A percentile compares a stretch with the other conserved stretches of the same genome.
Conservation (phyloP, 306 rosid genomes). For the Calophaca sinica region DNA sequence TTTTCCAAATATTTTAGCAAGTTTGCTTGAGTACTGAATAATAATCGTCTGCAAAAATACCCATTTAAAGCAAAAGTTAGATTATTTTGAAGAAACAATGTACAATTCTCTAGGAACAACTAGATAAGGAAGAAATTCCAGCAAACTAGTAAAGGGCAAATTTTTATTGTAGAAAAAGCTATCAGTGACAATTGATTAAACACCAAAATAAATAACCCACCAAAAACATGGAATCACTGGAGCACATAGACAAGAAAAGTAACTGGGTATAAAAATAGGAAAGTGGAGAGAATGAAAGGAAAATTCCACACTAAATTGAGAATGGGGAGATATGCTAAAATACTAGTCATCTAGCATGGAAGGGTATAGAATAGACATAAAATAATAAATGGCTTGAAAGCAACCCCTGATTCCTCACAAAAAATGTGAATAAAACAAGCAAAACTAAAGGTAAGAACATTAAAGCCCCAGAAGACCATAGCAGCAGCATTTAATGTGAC, state of each 20-base stretch:
- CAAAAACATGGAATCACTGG: slow-evolving; percentile 52
- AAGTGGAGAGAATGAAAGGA: slow-evolving; percentile 41
- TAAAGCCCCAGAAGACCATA: slow-evolving; percentile 53
- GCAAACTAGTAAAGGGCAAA: slow-evolving; percentile 5
- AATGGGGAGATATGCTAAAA: slow-evolving; percentile 37
- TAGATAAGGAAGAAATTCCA: slow-evolving; percentile 17
- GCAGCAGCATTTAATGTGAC: slow-evolving; percentile 63
- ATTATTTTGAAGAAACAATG: neutral
- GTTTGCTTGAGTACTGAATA: slow-evolving; percentile 69
- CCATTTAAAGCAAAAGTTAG: slow-evolving; percentile 24
- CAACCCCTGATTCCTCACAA: slow-evolving; percentile 50
- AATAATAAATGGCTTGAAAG: slow-evolving; percentile 50
- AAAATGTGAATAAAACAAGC: slow-evolving; percentile 57
- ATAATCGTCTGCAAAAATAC: slow-evolving; percentile 62
- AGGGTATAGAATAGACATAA: slow-evolving; percentile 47
- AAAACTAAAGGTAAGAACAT: slow-evolving; percentile 48
- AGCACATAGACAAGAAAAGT: slow-evolving; percentile 40
- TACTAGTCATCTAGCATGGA: slow-evolving; percentile 33
- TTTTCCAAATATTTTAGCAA: slow-evolving; percentile 76
- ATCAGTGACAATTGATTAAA: slow-evolving; percentile 22
- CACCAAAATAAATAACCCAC: slow-evolving; percentile 42
- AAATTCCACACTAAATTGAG: slow-evolving; percentile 55
- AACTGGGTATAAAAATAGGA: slow-evolving; percentile 2
- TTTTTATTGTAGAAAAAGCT: neutral
- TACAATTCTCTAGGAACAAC: slow-evolving; percentile 2